phyloP scores from a whole-genome alignment of 805 yeast species.

The Wickerhamomyces bisporus region DNA sequence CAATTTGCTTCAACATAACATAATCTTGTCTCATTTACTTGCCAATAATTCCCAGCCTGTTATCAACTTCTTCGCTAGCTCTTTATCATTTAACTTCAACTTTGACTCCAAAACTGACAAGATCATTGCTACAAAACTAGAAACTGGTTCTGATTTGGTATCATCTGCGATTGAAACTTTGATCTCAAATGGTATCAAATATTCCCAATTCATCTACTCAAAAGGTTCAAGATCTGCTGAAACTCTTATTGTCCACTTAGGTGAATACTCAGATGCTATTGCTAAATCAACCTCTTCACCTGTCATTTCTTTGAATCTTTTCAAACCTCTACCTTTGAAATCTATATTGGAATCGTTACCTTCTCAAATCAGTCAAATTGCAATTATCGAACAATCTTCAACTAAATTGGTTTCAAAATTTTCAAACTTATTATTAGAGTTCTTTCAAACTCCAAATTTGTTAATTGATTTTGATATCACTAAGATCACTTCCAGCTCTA shows the following conservation, averaged over 20 bases:
- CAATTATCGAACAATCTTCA: constrained; percentile 59
- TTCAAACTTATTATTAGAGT: constrained; percentile 71
- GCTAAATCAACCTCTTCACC: constrained; percentile 30
- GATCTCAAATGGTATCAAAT: constrained; percentile 20
- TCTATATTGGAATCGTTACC: constrained; percentile 41
- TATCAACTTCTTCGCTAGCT: constrained; percentile 57
- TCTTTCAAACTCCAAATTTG: constrained; percentile 51
- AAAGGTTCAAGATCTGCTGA: constrained; percentile 38
- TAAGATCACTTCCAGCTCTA: constrained; percentile 53
- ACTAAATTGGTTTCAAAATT: constrained; percentile 35
- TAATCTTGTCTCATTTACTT: constrained; percentile 54
- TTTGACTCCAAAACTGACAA: constrained; percentile 6
- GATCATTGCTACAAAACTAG: not conserved
- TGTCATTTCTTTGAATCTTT: constrained; percentile 53
- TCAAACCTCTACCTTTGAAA: constrained; percentile 66
- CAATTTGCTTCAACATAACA: constrained; percentile 46
- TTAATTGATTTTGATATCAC: constrained; percentile 42
- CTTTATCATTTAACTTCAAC: constrained; percentile 8
- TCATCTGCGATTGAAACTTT: constrained; percentile 29
- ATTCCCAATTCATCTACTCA: constrained; percentile 32
- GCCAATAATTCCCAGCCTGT: constrained; percentile 53
- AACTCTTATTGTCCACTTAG: constrained; percentile 57
- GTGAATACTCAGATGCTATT: constrained; percentile 46
- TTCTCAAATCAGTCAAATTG: constrained; percentile 43
- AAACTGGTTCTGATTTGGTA: constrained; percentile 21